Evolutionary conservation across 805 yeast species (phyloP).

Genomic region (Teunomyces stri): DNA sequence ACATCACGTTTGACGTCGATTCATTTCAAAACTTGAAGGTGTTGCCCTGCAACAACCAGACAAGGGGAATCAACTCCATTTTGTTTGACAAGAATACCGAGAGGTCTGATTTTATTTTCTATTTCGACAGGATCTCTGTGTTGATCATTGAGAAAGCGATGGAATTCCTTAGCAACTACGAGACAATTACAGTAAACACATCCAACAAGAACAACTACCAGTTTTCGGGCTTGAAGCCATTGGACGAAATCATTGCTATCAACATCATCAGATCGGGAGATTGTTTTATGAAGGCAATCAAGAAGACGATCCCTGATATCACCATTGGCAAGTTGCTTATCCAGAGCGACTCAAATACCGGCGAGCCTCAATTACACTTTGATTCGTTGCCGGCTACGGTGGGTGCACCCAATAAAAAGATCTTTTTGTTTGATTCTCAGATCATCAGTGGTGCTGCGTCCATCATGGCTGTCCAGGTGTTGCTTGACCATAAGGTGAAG

Average conservation of each 20-base stretch:
- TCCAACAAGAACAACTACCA: constrained; percentile 13
- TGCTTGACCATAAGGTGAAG: constrained; percentile 73
- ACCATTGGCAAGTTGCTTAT: constrained; percentile 80
- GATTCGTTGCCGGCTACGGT: constrained; percentile 60
- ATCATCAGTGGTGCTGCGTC: constrained; percentile 90
- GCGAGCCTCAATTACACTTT: constrained; percentile 92
- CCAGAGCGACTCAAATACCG: constrained; percentile 84
- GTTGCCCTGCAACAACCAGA: constrained; percentile 60
- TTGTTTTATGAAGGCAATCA: constrained; percentile 78
- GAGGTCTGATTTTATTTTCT: constrained; percentile 79
- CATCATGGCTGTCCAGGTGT: constrained; percentile 88
- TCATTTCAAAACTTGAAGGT: constrained; percentile 31
- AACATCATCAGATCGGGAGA: constrained; percentile 89
- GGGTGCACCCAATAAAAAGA: constrained; percentile 31
- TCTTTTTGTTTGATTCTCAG: constrained; percentile 82
- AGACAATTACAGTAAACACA: constrained; percentile 28
- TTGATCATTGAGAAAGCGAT: constrained; percentile 67
- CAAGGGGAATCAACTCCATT: constrained; percentile 68
- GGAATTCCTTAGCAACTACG: constrained; percentile 48
- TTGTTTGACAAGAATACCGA: constrained; percentile 53
- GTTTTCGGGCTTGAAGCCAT: constrained; percentile 41
- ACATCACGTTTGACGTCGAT: constrained; percentile 28
- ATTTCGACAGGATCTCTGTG: constrained; percentile 79
- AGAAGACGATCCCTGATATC: constrained; percentile 74
- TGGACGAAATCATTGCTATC: constrained; percentile 63